Percentiles rank a stretch among this genome's conserved stretches.
phyloP scores from a whole-genome alignment of 768 basidiomycete genomes.

The Hirschioporus abietinus region DNA sequence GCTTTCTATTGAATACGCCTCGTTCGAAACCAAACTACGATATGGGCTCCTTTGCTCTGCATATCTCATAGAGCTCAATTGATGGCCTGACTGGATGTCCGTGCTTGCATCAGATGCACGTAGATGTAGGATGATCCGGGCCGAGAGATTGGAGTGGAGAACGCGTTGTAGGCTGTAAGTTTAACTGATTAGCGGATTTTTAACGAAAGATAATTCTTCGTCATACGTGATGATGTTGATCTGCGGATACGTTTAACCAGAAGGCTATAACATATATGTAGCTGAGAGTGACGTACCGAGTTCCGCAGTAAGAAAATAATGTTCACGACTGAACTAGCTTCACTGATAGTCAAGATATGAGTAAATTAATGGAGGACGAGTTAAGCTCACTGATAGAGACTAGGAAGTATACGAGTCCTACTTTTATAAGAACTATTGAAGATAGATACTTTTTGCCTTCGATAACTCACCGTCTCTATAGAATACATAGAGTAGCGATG shows the following conservation, averaged over 20 bases:
- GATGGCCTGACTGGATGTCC: background rate
- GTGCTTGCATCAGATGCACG: background rate
- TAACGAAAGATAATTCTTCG: too few species aligned
- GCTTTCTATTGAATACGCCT: too few species aligned
- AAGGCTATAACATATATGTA: background rate
- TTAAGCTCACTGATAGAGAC: background rate
- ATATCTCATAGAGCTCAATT: background rate
- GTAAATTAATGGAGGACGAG: background rate
- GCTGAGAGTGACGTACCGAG: background rate
- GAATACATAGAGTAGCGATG: background rate
- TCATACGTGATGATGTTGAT: background rate
- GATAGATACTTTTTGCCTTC: background rate
- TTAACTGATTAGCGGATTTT: too few species aligned
- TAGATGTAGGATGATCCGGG: background rate
- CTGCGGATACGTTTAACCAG: background rate
- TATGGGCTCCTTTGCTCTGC: background rate
- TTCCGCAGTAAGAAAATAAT: background rate
- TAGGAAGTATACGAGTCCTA: background rate
- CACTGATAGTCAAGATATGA: background rate
- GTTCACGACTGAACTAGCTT: background rate
- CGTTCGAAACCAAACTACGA: too few species aligned
- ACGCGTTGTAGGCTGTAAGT: background rate
- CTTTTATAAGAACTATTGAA: background rate
- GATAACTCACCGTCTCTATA: background rate
- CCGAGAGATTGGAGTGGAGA: background rate